Base-by-base conservation (phyloP, 805 yeast genomes). In the Metschnikowia matae region DNA sequence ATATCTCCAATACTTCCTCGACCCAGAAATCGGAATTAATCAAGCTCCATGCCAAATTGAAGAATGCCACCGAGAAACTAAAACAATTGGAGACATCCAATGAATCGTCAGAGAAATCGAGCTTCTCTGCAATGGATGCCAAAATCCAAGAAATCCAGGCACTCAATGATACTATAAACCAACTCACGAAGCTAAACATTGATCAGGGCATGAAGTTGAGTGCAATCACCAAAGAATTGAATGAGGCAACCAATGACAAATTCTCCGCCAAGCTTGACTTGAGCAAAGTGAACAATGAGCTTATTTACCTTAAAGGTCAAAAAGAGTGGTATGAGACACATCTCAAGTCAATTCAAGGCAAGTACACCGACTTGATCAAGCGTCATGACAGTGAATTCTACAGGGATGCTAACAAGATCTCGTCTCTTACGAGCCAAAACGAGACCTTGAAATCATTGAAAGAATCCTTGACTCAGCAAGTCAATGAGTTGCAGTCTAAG, bases 401-500 rank as follows among this genome's bases (percentile, higher is more conserved):
- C 48, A 54, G 56, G 14, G 62, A 62, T 8, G 55, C 67, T 7
- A 69, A 64, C 52, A 61, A 68, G 46, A 54, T 70, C 4, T 47
- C 72, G 1, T 60, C 62, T 7, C 55, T 73, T 13, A 29, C 44
- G 6, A 40, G 50, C 11, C 58, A 54, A 31, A 54, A 52, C 18
- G 60, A 57, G 42, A 42, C 64, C 0, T 82, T 81, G 58, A 56
- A 76, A 17, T 53, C 68, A 1, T 58, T 63, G 50, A 61, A 63
- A 17, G 62, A 61, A 6, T 51, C 67, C 2, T 62, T 64, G 26
- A 62, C 55, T 34, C 53, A 50, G 26, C 77, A 54, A 77, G 63
- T 81, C 23, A 79, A 78, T 54, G 68, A 73, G 3, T 62, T 84
- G 26, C 74, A 74, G 21, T 81, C 76, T 54, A 69, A 74, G 26